Base-by-base conservation (phyloP, 2,329 filamentous ascomycete species). In the Exophiala viscosa region DNA sequence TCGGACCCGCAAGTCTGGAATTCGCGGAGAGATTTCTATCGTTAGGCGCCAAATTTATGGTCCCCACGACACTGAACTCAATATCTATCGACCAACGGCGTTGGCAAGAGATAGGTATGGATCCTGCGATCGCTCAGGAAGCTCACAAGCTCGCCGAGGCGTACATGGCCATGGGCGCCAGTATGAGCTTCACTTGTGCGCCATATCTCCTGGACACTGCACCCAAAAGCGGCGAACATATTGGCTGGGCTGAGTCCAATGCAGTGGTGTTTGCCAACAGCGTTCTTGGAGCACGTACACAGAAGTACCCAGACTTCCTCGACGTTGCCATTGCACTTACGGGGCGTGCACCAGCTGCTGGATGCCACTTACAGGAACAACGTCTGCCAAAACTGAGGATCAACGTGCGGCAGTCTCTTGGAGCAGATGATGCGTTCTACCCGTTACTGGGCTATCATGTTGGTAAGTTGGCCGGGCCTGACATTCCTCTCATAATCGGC, bases 191-290 rank as follows among this genome's bases (percentile, higher is more conserved):
- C 46, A 76, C 73, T 3, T 76, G 73, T 45, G 71, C 73, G 0
- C 74, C 74, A 0, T 76, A 76, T 48, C 62, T 67, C 2, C 67
- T 76, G 0, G 66, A 71, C 1, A 66, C 48, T 23, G 63, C 62
- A 13, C 71, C 70, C 1, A 58, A 60, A 5, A 14, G 42, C 2
- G 73, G 71, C 3, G 70, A 76, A 10, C 64, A 76, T 20, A 64
- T 76, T 2, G 71, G 64, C 0, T 76, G 73, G 71, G 71, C 69
- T 1, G 73, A 76, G 55, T 76, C 73, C 0, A 76, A 76, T 52
- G 74, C 72, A 0, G 74, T 76, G 0, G 69, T 75, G 0, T 76
- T 67, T 50, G 72, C 73, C 1, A 76, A 77, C 38, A 76, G 73
- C 48, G 70, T 76, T 0, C 65, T 76, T 0, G 73, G 73, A 0